Percentiles rank a stretch among this genome's conserved stretches.
These are phyloP conservation scores for Acidomyces sp. DNA, from an alignment of 495 filamentous ascomycete species.

Conservation along the genomic window DNA sequence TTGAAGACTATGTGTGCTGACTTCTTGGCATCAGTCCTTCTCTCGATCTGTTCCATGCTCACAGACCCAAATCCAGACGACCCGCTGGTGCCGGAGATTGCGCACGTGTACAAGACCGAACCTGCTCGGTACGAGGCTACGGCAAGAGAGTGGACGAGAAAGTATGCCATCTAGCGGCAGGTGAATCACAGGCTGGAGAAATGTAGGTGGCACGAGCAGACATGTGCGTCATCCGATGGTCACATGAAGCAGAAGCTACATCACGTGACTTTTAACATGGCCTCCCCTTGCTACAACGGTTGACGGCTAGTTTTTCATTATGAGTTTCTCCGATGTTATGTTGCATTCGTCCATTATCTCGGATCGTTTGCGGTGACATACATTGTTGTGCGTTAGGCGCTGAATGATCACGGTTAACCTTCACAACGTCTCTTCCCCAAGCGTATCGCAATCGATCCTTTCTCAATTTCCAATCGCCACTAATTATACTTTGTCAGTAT, in stretches of 20 bases:
- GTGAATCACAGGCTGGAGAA: no score
- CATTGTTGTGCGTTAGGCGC: constrained; percentile 1
- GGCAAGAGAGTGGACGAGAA: constrained; percentile 95
- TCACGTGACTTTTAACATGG: background rate
- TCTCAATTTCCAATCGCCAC: no score
- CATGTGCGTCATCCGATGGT: background rate
- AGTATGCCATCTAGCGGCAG: constrained; percentile 81
- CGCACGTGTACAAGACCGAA: constrained; percentile 99
- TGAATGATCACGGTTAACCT: background rate
- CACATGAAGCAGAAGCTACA: background rate
- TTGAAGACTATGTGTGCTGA: background rate
- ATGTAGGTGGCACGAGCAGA: no score
- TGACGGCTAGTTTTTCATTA: background rate
- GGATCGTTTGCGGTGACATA: background rate
- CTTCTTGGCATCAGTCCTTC: constrained; percentile 49
- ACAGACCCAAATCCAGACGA: constrained; percentile 99
- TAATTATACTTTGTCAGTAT: no score
- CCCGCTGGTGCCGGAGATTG: constrained; percentile 94
- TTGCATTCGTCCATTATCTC: constrained; percentile 8
- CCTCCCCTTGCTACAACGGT: no score
- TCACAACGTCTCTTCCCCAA: background rate
- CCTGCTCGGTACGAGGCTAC: constrained; percentile 88
- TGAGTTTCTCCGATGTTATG: constrained; percentile 3
- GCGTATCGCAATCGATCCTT: background rate
- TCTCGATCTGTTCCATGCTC: constrained; percentile 99